Conservation (phyloP, 495 filamentous ascomycete genomes). For the Aspergillus olivimuriae region DNA sequence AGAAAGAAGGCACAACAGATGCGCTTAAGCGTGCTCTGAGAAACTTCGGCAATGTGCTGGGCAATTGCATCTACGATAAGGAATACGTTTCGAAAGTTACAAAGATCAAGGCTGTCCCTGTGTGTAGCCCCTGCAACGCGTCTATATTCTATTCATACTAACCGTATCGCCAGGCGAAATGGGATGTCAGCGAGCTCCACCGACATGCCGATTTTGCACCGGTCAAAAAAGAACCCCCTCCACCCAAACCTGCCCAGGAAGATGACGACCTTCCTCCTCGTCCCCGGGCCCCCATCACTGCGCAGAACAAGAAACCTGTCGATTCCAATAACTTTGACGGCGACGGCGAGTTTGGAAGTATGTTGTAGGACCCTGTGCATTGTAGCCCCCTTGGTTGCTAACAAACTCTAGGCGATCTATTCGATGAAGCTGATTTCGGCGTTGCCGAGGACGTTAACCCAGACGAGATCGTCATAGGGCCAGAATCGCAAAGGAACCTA, state of each 20-base stretch:
- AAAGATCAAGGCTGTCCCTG: slow-evolving; percentile 65
- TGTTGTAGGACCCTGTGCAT: slow-evolving; percentile 11
- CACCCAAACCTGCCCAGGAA: slow-evolving; percentile 28
- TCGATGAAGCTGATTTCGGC: slow-evolving; percentile 70
- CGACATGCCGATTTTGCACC: slow-evolving; percentile 70
- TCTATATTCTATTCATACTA: neutral
- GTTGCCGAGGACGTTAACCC: slow-evolving; percentile 52
- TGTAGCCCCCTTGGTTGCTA: slow-evolving; percentile 8
- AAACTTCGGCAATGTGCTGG: slow-evolving; percentile 92
- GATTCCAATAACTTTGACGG: slow-evolving; percentile 23
- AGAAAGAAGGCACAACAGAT: slow-evolving; percentile 96
- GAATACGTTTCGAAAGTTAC: slow-evolving; percentile 79
- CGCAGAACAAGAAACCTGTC: slow-evolving; percentile 11
- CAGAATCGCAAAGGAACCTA: slow-evolving; percentile 20
- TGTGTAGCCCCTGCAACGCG: slow-evolving; percentile 20
- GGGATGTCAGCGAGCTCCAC: slow-evolving; percentile 70
- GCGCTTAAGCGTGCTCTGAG: slow-evolving; percentile 82
- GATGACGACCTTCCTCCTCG: slow-evolving; percentile 36
- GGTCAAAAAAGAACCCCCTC: slow-evolving; percentile 49
- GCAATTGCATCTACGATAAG: slow-evolving; percentile 97
- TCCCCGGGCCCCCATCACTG: slow-evolving; percentile 17
- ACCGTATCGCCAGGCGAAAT: slow-evolving; percentile 46
- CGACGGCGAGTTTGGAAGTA: slow-evolving; percentile 64
- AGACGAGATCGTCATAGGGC: slow-evolving; percentile 50
- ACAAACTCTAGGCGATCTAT: slow-evolving; percentile 46